Base-by-base conservation (phyloP, 1,139 yeast species). In the Zygoascus hellenicus region DNA sequence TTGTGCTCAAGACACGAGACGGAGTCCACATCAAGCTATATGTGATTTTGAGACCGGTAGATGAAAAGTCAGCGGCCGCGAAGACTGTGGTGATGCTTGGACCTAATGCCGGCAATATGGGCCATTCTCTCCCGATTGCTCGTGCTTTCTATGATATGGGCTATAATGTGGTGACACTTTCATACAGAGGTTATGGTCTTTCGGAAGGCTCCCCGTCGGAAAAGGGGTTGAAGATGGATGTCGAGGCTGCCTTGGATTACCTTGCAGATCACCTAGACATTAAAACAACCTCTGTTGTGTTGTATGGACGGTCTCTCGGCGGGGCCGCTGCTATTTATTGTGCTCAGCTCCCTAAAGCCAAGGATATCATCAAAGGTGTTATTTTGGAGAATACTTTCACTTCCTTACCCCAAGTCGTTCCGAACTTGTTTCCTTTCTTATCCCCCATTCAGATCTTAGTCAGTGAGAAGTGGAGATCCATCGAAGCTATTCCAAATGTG, bases 91-190 rank as follows among this genome's bases (percentile, higher is more conserved):
- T 94, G 42, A 75, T 92, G 30, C 72, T 89, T 48, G 83, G 89
- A 38, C 98, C 98, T 2, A 92, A 92, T 66, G 98, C 97, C 2
- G 98, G 98, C 3, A 92, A 94, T 64, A 92, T 92, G 57, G 98
- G 98, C 33, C 92, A 88, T 62, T 83, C 89, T 17, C 70, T 92
- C 47, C 97, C 97, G 1, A 77, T 89, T 6, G 95, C 86, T 1
- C 75, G 82, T 46, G 68, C 83, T 13, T 81, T 92, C 55, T 86
- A 79, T 65, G 71, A 75, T 42, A 74, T 85, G 64, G 78, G 80
- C 11, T 80, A 82, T 65, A 89, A 92, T 63, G 96, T 90, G 51
- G 78, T 90, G 46, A 80, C 87, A 5, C 85, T 87, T 58, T 86
- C 95, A 1, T 92, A 92, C 64, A 72, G 98, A 56, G 97, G 98